These are phyloP conservation scores for Eucalyptus fibrosa DNA, from an alignment of 345 rosid species.

Conservation along the genomic window DNA sequence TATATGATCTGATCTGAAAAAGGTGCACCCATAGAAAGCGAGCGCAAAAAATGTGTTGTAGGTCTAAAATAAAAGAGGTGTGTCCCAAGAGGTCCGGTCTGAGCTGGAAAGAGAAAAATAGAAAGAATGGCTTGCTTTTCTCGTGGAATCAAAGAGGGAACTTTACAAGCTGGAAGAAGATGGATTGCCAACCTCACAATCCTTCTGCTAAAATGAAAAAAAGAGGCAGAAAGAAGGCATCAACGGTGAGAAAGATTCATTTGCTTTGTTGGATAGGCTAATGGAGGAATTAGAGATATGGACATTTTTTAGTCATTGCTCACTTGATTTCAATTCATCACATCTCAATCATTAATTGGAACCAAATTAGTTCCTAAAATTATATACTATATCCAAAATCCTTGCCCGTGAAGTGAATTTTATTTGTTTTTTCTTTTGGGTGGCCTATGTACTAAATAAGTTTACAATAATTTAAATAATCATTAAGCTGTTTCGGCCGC, in stretches of 20 bases:
- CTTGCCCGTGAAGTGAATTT: neutral
- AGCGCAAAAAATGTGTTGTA: neutral
- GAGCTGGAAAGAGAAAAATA: neutral
- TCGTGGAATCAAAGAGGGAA: neutral
- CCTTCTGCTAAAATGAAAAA: neutral
- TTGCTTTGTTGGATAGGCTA: neutral
- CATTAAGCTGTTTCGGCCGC: neutral
- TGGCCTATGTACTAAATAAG: neutral
- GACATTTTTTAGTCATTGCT: neutral
- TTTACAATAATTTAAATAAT: neutral
- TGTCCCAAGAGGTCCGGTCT: neutral
- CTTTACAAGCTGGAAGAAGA: constrained; percentile 15
- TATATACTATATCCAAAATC: neutral
- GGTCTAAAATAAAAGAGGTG: neutral
- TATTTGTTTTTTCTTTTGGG: neutral
- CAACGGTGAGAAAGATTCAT: neutral
- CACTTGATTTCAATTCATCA: neutral
- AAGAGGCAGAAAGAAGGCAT: neutral
- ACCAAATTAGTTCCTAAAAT: neutral
- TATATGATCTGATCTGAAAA: neutral
- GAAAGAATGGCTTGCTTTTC: neutral
- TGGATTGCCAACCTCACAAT: neutral
- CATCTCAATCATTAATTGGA: neutral
- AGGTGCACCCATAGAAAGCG: neutral
- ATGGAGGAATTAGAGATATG: neutral